Percentiles rank a stretch among this genome's conserved stretches.
phyloP scores from a whole-genome alignment of 495 filamentous ascomycete species.

The Trichocladium uniseriatum region DNA sequence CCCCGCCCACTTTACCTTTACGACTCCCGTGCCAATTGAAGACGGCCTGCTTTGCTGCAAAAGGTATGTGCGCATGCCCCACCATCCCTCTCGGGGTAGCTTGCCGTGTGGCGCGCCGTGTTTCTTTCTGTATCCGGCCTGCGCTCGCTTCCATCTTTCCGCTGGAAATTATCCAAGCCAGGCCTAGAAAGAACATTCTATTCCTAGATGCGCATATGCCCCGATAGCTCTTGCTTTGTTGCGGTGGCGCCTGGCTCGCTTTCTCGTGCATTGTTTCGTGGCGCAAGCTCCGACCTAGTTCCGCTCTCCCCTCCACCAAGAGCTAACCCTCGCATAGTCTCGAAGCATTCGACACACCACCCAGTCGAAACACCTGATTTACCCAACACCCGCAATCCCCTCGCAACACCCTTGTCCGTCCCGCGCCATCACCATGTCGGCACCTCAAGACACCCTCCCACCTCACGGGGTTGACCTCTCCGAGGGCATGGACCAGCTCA shows the following conservation, averaged over 20 bases:
- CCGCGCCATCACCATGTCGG: slow-evolving; percentile 34
- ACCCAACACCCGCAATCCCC: neutral
- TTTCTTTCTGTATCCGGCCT: slow-evolving; percentile 11
- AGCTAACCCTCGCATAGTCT: slow-evolving; percentile 1
- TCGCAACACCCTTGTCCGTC: slow-evolving; percentile 2
- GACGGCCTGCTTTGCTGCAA: slow-evolving; percentile 19
- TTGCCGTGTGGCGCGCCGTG: slow-evolving; percentile 16
- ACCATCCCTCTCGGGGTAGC: slow-evolving; percentile 8
- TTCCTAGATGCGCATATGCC: neutral
- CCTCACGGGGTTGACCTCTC: slow-evolving; percentile 39
- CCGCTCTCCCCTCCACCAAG: neutral
- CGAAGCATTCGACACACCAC: neutral
- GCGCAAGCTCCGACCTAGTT: neutral
- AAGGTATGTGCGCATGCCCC: slow-evolving; percentile 25
- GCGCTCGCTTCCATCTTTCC: slow-evolving; percentile 10
- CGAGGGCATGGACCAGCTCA: slow-evolving; percentile 41
- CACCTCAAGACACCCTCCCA: slow-evolving; percentile 34
- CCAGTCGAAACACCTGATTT: neutral
- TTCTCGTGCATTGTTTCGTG: neutral
- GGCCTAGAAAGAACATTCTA: neutral
- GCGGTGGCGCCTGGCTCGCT: neutral
- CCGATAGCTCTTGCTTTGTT: neutral
- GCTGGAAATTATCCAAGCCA: neutral
- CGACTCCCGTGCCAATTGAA: slow-evolving; percentile 14
- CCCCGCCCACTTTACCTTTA: neutral